Evolutionary conservation across 2,329 filamentous ascomycete species (phyloP), one percentile per base, ranked within the genome.

Genomic region (Penicillium frequentans): DNA sequence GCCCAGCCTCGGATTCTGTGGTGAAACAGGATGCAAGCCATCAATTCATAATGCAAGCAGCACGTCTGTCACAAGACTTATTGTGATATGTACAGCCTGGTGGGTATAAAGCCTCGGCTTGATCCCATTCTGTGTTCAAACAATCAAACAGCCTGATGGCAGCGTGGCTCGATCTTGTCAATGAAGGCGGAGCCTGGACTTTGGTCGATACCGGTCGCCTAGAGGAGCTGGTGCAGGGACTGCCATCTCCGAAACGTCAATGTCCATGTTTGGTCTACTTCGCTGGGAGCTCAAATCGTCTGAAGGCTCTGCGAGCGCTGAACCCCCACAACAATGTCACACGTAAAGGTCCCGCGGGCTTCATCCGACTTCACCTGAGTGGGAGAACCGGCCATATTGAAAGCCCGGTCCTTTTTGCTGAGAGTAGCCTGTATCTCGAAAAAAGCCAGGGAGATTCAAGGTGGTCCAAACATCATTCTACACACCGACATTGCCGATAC

Each of bases 241-340:
- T 64, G 44, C 50, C 23, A 50, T 33, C 57, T 52, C 60, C 60
- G 2, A 29, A 54, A 27, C 53, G 33, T 14, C 55, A 63, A 49
- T 63, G 58, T 47, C 62, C 56, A 2, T 57, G 47, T 3, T n/a
- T 63, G 14, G 6, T 60, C 13, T 58, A 29, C 24, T 64, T 61
- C 44, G 48, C 55, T 3, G 60, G 62, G n/a, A 60, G 61, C 47
- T 8, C 5, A n/a, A 60, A 52, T 54, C 57, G 55, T 3, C 33
- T 59, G 27, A 52, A 43, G 19, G 62, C 62, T 4, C 52, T 64
- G 14, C 57, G 48, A 13, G 47, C 62, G 21, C 45, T 64, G 14
- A 58, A 60, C 33, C 62, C 58, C 6, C 52, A 56, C 35, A 63
- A 63, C 42, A 63, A 63, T 45, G 29, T 61, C 23, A 58, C 56